A percentile compares a stretch with the other conserved stretches of the same genome.
These are phyloP conservation scores for Clonostachys byssicola DNA, from an alignment of 2,329 filamentous ascomycete species.

Conservation along the genomic window DNA sequence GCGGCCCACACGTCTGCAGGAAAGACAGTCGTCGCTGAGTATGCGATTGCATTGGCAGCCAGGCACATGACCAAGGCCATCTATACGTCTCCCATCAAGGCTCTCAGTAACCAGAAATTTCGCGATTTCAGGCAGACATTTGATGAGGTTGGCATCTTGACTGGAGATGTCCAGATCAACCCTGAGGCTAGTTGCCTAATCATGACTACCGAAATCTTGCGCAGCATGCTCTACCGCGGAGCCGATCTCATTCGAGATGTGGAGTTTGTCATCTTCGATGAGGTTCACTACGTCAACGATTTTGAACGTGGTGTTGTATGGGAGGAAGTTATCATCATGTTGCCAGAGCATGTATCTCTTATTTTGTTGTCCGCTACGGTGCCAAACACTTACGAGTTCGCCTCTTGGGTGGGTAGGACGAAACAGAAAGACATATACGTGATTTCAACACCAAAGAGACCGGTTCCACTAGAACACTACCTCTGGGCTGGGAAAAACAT, in stretches of 20 bases:
- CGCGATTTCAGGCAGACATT: conserved; percentile 88
- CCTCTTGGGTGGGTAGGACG: conserved; percentile 95
- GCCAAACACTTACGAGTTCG: conserved; percentile 95
- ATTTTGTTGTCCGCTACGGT: conserved; percentile 95
- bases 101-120: conserved; percentile 97
- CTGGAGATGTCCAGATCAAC: conserved; percentile 96
- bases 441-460: conserved; percentile 93
- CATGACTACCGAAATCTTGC: conserved; percentile 97
- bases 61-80: conserved; percentile 99
- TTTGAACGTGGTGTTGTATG: conserved; percentile 93
- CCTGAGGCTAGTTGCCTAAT: conserved; percentile 97
- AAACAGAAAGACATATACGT: conserved; percentile 99
- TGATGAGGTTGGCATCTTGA: conserved; percentile 94
- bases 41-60: conserved; percentile 95
- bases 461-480: conserved; percentile 92
- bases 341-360: conserved; percentile 92
- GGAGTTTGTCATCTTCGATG: conserved; percentile 98
- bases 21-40: conserved; percentile 97
- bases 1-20: conserved; percentile 96
- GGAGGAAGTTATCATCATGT: conserved; percentile 99
- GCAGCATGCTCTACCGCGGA: conserved; percentile 96
- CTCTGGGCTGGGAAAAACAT: conserved; percentile 93
- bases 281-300: conserved; percentile 98
- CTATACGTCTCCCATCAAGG: conserved; percentile 98
- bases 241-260: conserved; percentile 95